Conservation (phyloP, 768 basidiomycete species). For the Tylopilus rubrobrunneus region DNA sequence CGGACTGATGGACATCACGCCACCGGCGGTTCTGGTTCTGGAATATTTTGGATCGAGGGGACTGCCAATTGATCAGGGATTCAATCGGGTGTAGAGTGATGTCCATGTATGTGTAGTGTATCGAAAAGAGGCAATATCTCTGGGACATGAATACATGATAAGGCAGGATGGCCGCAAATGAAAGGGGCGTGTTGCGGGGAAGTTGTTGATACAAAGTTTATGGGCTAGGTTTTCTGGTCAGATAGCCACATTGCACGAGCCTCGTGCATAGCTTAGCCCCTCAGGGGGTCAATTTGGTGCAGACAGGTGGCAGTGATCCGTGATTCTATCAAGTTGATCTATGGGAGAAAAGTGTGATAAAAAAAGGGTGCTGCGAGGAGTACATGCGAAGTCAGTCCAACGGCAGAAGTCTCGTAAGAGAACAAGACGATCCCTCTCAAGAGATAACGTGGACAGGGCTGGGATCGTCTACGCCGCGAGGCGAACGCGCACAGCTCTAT, state of each 20-base stretch:
- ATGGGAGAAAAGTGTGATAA: constrained; percentile 11
- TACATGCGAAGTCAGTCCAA: no score
- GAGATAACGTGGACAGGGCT: constrained; percentile 3
- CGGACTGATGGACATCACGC: constrained; percentile 9
- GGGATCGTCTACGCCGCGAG: constrained; percentile 14
- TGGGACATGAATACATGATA: constrained; percentile 5
- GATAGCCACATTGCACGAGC: constrained; percentile 8
- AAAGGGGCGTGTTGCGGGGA: constrained; percentile 28
- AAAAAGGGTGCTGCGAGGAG: neutral
- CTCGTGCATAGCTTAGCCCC: constrained; percentile 18
- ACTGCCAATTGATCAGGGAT: constrained; percentile 1
- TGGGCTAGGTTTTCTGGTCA: constrained; percentile 12
- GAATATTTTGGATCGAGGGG: neutral
- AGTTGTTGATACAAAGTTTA: constrained; percentile 16
- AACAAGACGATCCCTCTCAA: constrained; percentile 6
- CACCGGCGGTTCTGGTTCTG: constrained; percentile 9
- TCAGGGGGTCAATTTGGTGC: constrained; percentile 11
- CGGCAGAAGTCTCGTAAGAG: constrained; percentile 12
- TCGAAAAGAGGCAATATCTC: neutral
- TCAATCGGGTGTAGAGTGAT: constrained; percentile 11
- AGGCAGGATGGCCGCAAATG: constrained; percentile 18
- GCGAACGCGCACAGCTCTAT: neutral
- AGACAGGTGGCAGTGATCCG: constrained; percentile 4
- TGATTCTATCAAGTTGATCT: constrained; percentile 19
- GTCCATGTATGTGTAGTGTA: constrained; percentile 12